Base-by-base conservation (phyloP, 176 grass and related monocot genomes). In the Triticum dicoccoides region DNA sequence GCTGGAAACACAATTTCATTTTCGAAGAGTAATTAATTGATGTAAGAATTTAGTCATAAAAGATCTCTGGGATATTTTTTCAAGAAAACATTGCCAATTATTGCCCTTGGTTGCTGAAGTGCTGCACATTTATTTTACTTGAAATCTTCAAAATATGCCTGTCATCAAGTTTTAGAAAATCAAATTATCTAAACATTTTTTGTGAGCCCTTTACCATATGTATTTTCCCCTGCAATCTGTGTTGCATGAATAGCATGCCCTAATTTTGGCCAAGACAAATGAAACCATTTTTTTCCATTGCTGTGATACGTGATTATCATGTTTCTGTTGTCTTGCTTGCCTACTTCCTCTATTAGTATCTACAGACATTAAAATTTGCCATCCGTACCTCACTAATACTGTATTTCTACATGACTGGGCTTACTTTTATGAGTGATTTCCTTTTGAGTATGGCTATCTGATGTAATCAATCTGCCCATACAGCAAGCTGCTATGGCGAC, bases 401-500 rank as follows among this genome's bases (percentile, higher is more conserved):
- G 64, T 14, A 56, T 76, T 6, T 65, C 32, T 85, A 59, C 82
- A 85, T 80, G 41, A 63, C 52, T 81, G 35, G 75, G 61, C 78
- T n/a, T 77, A 58, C 14, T 69, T 52, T 56, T 45, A 41, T 54
- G 38, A 72, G 62, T 24, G 30, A 84, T 77, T 76, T 82, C 80
- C 37, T 37, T 84, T 67, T 69, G 52, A 27, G 79, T 86, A 42
- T 8, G 44, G 29, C 20, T 75, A 65, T 84, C 4, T 52, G 30
- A 86, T 62, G 54, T 90, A 64, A 78, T 33, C 12, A 30, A 24
- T 68, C 33, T 79, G 24, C 76, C 9, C 52, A 11, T 81, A 29
- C 77, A 93, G 89, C 72, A 77, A 71, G 62, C 75, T 83, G 32
- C 51, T 34, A 23, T 86, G 24, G 59, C 47, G 52, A 33, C 86